These are phyloP conservation scores for Calonectria henricotiae DNA, from an alignment of 2,329 filamentous ascomycete species.

Conservation along the genomic window DNA sequence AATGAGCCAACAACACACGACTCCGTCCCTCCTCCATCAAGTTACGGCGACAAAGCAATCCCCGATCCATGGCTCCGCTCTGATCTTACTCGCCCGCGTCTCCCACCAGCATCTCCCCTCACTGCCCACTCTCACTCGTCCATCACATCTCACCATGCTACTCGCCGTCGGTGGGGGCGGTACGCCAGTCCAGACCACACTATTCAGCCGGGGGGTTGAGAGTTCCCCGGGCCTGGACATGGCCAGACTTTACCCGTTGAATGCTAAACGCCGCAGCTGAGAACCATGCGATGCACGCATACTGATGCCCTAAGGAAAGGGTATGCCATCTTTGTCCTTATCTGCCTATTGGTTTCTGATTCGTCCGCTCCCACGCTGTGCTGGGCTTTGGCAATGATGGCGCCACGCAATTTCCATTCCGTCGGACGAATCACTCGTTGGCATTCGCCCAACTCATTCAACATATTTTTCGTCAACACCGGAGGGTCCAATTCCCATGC, in stretches of 20 bases:
- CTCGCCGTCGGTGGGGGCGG: conserved; percentile 20
- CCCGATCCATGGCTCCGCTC: conserved; percentile 12
- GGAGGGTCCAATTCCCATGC: conserved; percentile 29
- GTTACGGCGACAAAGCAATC: conserved; percentile 18
- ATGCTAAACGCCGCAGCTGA: conserved; percentile 25
- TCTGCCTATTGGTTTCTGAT: background rate
- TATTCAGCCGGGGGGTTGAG: conserved; percentile 7
- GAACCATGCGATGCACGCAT: conserved; percentile 15
- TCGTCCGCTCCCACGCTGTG: background rate
- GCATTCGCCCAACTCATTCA: background rate
- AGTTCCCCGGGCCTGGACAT: background rate
- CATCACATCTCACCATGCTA: conserved; percentile 9
- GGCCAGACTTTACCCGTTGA: conserved; percentile 17
- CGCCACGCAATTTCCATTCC: conserved; percentile 31
- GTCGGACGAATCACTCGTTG: conserved; percentile 20
- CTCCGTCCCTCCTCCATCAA: conserved; percentile 19
- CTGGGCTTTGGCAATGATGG: conserved; percentile 14
- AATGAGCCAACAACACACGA: conserved; percentile 3
- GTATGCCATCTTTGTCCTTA: conserved; percentile 17
- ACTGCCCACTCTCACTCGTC: conserved; percentile 6
- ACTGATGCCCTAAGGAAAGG: conserved; percentile 5
- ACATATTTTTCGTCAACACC: conserved; percentile 27
- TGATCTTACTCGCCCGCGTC: conserved; percentile 10
- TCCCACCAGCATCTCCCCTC: conserved; percentile 1
- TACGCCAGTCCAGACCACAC: conserved; percentile 13